Evolutionary conservation across 805 yeast genomes (phyloP).

Genomic region (Myxozyma neotropica): DNA sequence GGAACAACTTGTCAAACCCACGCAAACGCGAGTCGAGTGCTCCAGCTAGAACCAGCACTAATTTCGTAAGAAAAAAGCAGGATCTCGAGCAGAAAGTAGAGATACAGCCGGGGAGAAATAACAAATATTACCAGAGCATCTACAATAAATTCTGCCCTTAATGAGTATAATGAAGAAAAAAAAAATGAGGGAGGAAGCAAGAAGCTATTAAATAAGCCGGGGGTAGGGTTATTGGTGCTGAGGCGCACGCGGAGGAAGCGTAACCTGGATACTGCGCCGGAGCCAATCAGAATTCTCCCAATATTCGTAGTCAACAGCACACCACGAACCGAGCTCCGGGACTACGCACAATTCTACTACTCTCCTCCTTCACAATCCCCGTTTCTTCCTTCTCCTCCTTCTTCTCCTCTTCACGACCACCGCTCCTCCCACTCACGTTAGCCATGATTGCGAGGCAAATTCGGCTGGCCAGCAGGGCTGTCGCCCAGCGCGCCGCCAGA

Average conservation of each 20-base stretch:
- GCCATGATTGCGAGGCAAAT: conserved; percentile 28
- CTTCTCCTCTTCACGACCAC: background rate
- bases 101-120: conserved; percentile 13
- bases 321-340: background rate
- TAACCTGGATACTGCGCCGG: background rate
- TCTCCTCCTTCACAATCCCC: background rate
- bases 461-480: conserved; percentile 11
- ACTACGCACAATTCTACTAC: background rate
- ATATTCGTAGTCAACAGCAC: background rate
- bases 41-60: conserved; percentile 35
- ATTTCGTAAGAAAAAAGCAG: background rate
- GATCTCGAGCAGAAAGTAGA: conserved; percentile 37
- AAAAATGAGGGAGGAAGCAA: background rate
- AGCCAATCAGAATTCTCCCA: conserved; percentile 11
- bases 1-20: conserved; percentile 32
- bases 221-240: conserved; percentile 6
- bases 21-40: conserved; percentile 13
- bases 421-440: background rate
- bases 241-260: background rate
- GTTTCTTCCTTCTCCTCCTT: background rate
- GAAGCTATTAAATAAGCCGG: background rate
- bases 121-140: conserved; percentile 9
- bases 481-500: conserved; percentile 9
- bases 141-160: conserved; percentile 34
- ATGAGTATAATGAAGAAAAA: conserved; percentile 26